These are phyloP conservation scores for Populus hybrid DNA, from an alignment of 441 rosid genomes.

Conservation along the genomic window DNA sequence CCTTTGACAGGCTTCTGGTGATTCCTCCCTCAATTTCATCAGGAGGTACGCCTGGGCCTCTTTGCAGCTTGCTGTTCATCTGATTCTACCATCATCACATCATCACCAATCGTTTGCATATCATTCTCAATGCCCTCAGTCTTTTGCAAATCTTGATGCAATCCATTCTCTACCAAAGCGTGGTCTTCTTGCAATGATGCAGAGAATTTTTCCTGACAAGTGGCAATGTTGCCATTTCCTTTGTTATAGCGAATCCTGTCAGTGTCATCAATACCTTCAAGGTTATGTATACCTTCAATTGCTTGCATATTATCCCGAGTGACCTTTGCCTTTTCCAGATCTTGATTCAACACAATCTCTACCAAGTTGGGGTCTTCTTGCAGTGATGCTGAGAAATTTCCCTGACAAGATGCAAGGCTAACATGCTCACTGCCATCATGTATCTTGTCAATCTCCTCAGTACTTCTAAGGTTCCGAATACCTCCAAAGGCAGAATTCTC, in stretches of 20 bases:
- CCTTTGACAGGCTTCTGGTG: conserved; percentile 22
- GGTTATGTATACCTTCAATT: not conserved
- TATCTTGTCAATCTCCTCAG: conserved; percentile 16
- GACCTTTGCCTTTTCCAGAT: conserved; percentile 20
- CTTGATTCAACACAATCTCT: conserved; percentile 21
- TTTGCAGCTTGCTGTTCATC: conserved; percentile 55
- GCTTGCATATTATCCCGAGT: conserved; percentile 3
- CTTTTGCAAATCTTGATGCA: conserved; percentile 21
- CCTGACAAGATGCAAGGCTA: conserved; percentile 21
- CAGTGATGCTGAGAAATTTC: conserved; percentile 22
- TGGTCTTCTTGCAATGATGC: conserved; percentile 7
- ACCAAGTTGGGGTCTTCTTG: not conserved
- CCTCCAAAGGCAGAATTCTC: conserved; percentile 22
- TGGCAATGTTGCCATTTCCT: conserved; percentile 24
- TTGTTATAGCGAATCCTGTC: conserved; percentile 19
- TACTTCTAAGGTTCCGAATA: conserved; percentile 19
- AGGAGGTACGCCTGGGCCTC: conserved; percentile 43
- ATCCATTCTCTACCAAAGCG: conserved; percentile 1
- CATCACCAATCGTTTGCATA: conserved; percentile 11
- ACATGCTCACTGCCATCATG: conserved; percentile 20
- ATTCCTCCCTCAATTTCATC: conserved; percentile 29
- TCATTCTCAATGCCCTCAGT: conserved; percentile 19
- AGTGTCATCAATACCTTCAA: conserved; percentile 27
- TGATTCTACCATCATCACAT: conserved; percentile 23
- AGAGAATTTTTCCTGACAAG: conserved; percentile 23